Evolutionary conservation across 2,329 filamentous ascomycete species (phyloP), one percentile per base, ranked within the genome.

Genomic region (Monilinia polystroma): DNA sequence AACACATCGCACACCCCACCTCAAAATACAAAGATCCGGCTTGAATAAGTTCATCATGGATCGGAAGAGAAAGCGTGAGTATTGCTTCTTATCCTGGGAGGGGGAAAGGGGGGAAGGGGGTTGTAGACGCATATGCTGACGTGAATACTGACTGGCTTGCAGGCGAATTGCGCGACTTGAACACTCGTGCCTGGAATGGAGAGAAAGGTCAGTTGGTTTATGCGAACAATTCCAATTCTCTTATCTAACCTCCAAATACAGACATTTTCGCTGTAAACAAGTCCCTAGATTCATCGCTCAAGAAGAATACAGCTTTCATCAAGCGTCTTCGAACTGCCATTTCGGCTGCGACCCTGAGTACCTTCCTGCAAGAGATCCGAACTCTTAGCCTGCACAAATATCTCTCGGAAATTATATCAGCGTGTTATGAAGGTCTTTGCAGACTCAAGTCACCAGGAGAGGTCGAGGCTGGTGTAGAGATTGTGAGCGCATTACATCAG

Each of bases 281-380:
- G 76, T 90, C 91, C 41, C 89, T 98, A 75, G 94, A 98, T 79
- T 97, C 94, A 63, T 95, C 93, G 63, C 84, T 98, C 78, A 97
- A 97, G 81, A 98, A 97, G 83, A 98, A 98, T 75, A 98, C 94
- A 4, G 93, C 93, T 72, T 97, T 98, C 78, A 98, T 98, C 77
- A 97, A 97, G 80, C 92, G 94, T 75, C 84, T 98, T 66, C 91
- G 94, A 73, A 97, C 94, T 67, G 91, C 92, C 68, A 89, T 98
- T 70, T 93, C 90, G 70, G 81, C 91, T 59, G 84, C 92, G 66
- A 91, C 90, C 66, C 87, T 93, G 65, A 83, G 86, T 72, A 95
- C 92, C 68, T 96, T 98, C 79, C 81, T 97, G 58, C 88, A 94
- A 77, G 94, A 98, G 77, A 93, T 97, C 74, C 89, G 90, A 74